Percentiles rank a stretch among this genome's conserved stretches.
Conservation (phyloP, 1,284 basidiomycete genomes). For the Trichosporon sp. region DNA sequence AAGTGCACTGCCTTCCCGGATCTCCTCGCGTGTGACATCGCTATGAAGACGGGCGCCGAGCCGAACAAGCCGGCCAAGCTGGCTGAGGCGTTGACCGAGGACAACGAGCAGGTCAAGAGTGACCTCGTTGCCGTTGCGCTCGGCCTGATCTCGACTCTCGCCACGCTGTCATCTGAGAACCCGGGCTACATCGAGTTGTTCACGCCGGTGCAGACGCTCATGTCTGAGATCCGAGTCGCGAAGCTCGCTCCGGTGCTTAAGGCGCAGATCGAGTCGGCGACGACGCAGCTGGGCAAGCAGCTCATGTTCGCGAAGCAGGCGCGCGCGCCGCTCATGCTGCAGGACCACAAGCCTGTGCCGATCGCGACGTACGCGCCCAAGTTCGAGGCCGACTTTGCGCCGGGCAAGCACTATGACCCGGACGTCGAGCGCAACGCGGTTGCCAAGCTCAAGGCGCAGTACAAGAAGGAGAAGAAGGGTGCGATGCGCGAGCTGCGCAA, state of each 20-base stretch:
- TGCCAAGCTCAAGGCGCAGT: constrained; percentile 77
- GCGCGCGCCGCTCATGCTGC: constrained; percentile 75
- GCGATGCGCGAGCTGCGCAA: constrained; percentile 94
- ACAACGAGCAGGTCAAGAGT: constrained; percentile 51
- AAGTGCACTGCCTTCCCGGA: constrained; percentile 52
- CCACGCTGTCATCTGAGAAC: constrained; percentile 68
- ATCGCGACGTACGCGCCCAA: constrained; percentile 90
- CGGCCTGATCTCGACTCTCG: constrained; percentile 62
- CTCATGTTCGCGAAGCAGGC: constrained; percentile 68
- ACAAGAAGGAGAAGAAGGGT: constrained; percentile 95
- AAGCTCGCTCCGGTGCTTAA: constrained; percentile 58
- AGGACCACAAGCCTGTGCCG: constrained; percentile 93
- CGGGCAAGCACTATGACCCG: constrained; percentile 73
- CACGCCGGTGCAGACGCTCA: constrained; percentile 60
- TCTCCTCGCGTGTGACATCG: constrained; percentile 19
- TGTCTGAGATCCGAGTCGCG: constrained; percentile 57
- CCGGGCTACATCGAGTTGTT: constrained; percentile 82
- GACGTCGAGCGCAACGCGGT: constrained; percentile 86
- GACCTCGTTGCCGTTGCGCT: constrained; percentile 58
- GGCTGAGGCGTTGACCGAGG: constrained; percentile 27
- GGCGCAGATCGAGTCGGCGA: constrained; percentile 51
- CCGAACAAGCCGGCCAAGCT: constrained; percentile 33
- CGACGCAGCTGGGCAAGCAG: constrained; percentile 57
- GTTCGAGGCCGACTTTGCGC: constrained; percentile 77
- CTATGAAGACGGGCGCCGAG: constrained; percentile 16